Base-by-base conservation (phyloP, 2,329 filamentous ascomycete genomes). In the Myriosclerotinia scirpicola region DNA sequence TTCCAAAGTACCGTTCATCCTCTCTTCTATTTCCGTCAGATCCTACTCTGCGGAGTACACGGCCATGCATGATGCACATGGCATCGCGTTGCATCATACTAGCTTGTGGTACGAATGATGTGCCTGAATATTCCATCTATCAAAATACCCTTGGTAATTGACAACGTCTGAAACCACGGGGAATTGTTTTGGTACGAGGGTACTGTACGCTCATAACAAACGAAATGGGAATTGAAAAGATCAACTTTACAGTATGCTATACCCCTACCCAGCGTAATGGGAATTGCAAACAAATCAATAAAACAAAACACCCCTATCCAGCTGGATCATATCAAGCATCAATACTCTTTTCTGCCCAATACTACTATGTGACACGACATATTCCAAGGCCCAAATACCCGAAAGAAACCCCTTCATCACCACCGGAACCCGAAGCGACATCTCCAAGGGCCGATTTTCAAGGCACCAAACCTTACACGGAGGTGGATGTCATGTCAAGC, bases 391-490 rank as follows among this genome's bases (percentile, higher is more conserved):
- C 5, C 30, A 34, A 34, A 34, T 2, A 55, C 36, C 36, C 34
- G 36, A 9, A 26, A 6, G 11, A n/a, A 38, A 56, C 30, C 30
- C 30, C 30, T 34, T 34, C 30, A 34, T 34, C 30, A 34, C 30
- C 30, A 34, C 30, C 30, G 30, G 30, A 34, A 34, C 5, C 30
- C 30, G 36, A 17, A 40, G 38, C 54, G 40, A 56, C 40, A 42
- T 20, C 22, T n/a, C n/a, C 22, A 56, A 58, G 54, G 54, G 38
- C 22, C 54, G 38, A 44, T 30, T 30, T 44, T 44, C 54, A 44
- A 58, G 54, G 54, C 54, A 44, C 38, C 54, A 44, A 42, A 30
- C 54, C 22, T 58, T 58, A 58, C 54, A 58, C 36, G 54, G 38
- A 22, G 52, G 54, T 42, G 54, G 40, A 44, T 34, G 30, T 34